These are phyloP conservation scores for Nyctanthes arbortristis DNA, from an alignment of 257 asterid species.

Conservation along the genomic window DNA sequence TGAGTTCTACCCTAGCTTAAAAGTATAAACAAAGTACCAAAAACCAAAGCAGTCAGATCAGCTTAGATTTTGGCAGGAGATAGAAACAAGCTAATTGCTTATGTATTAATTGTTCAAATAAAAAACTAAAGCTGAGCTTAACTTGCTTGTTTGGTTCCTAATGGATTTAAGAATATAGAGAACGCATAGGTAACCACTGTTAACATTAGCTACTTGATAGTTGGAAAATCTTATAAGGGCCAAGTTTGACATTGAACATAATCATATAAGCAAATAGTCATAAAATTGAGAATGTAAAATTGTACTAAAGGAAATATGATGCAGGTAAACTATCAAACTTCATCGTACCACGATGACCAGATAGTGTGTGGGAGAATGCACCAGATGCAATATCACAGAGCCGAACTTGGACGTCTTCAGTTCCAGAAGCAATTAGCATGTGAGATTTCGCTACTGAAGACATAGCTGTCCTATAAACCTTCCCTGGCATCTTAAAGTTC, in stretches of 20 bases:
- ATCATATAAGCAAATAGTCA: background rate
- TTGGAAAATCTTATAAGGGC: background rate
- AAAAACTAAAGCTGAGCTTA: no score
- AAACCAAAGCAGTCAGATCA: no score
- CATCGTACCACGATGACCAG: conserved; percentile 97
- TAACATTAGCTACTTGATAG: background rate
- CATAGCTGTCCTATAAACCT: conserved; percentile 91
- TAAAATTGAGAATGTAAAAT: conserved; percentile 1
- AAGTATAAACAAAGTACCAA: no score
- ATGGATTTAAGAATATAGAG: no score
- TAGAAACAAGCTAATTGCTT: no score
- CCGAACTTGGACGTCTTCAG: conserved; percentile 99
- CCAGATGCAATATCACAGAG: conserved; percentile 96
- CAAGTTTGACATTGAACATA: background rate
- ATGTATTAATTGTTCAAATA: no score
- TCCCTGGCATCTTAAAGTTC: conserved; percentile 96
- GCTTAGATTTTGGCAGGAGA: no score
- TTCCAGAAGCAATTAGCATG: conserved; percentile 94
- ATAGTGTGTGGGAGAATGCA: conserved; percentile 94
- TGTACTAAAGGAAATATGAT: conserved; percentile 2
- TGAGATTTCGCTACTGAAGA: conserved; percentile 85
- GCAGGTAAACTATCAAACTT: conserved; percentile 18
- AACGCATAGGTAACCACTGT: background rate
- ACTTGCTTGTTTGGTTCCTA: no score
- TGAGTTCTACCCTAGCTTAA: background rate